A percentile compares a stretch with the other conserved stretches of the same genome.
Conservation (phyloP, 1,284 basidiomycete genomes). For the Porodaedalea pini region DNA sequence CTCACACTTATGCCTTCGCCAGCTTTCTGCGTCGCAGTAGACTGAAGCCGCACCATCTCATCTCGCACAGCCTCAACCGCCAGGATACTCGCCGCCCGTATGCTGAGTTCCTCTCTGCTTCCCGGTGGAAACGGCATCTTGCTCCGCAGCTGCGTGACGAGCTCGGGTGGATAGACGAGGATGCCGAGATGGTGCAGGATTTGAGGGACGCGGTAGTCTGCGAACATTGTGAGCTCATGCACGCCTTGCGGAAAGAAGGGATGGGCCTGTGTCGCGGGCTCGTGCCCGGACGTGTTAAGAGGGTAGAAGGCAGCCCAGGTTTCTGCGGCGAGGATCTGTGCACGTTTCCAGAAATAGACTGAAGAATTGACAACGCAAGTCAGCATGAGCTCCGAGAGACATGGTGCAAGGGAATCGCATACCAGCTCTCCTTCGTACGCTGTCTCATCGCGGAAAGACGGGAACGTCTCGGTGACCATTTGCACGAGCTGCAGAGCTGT, state of each 20-base stretch:
- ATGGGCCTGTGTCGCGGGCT: slow-evolving; percentile 37
- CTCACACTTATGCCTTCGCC: slow-evolving; percentile 41
- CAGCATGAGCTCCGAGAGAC: neutral
- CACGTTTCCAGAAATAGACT: slow-evolving; percentile 82
- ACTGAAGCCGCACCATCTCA: slow-evolving; percentile 39
- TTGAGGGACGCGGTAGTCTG: slow-evolving; percentile 83
- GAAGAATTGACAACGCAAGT: neutral
- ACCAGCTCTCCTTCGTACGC: slow-evolving; percentile 57
- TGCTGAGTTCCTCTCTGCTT: slow-evolving; percentile 62
- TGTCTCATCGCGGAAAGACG: slow-evolving; percentile 71
- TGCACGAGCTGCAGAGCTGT: slow-evolving; percentile 71
- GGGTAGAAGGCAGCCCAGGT: slow-evolving; percentile 81
- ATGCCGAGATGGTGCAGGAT: slow-evolving; percentile 76
- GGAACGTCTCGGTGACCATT: slow-evolving; percentile 66
- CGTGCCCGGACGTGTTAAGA: slow-evolving; percentile 26
- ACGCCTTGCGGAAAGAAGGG: slow-evolving; percentile 69
- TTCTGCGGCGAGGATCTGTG: slow-evolving; percentile 82
- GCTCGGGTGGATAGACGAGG: slow-evolving; percentile 58
- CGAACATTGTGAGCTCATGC: slow-evolving; percentile 77
- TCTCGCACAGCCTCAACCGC: slow-evolving; percentile 68
- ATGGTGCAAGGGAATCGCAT: slow-evolving; percentile 19
- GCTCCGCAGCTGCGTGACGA: slow-evolving; percentile 45
- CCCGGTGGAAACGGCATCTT: slow-evolving; percentile 49
- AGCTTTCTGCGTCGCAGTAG: slow-evolving; percentile 16
- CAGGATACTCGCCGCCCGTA: slow-evolving; percentile 71